phyloP scores from a whole-genome alignment of 495 filamentous ascomycete species.

The Penicillium verhagenii region DNA sequence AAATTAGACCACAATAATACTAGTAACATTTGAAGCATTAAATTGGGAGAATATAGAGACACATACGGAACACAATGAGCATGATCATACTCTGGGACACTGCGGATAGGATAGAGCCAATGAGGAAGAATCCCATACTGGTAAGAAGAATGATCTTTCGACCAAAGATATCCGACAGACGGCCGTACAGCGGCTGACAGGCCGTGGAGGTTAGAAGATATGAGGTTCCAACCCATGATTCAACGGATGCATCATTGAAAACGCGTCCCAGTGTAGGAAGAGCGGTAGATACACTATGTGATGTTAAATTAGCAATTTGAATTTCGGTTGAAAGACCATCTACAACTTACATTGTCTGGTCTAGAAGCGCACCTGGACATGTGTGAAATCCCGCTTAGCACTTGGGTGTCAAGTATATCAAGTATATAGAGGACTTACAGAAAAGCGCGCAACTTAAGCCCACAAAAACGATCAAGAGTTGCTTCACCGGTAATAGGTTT shows the following conservation, averaged over 20 bases:
- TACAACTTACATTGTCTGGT: slow-evolving; percentile 4
- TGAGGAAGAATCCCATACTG: slow-evolving; percentile 2
- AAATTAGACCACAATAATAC: too few relatives aligned
- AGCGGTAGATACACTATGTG: slow-evolving; percentile 2
- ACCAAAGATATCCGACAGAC: slow-evolving; percentile 8
- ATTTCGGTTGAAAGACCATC: neutral
- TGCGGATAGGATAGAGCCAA: slow-evolving; percentile 4
- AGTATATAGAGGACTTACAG: neutral
- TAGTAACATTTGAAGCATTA: too few relatives aligned
- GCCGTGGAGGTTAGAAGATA: slow-evolving; percentile 5
- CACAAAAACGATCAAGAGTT: slow-evolving; percentile 4
- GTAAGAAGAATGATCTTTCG: slow-evolving; percentile 3
- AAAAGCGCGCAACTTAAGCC: slow-evolving; percentile 7
- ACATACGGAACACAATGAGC: slow-evolving; percentile 9
- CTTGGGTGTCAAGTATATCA: too few relatives aligned
- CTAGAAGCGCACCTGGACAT: slow-evolving; percentile 4
- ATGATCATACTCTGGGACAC: slow-evolving; percentile 7
- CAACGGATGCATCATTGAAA: slow-evolving; percentile 3
- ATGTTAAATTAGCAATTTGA: neutral
- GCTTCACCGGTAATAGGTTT: neutral
- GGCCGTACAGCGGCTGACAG: slow-evolving; percentile 6
- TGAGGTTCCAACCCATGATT: slow-evolving; percentile 6
- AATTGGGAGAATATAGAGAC: too few relatives aligned
- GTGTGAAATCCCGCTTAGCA: too few relatives aligned
- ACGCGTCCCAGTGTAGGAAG: slow-evolving; percentile 5